phyloP scores from a whole-genome alignment of 73 alveolate species.

The Paramecium tetraurelia region DNA sequence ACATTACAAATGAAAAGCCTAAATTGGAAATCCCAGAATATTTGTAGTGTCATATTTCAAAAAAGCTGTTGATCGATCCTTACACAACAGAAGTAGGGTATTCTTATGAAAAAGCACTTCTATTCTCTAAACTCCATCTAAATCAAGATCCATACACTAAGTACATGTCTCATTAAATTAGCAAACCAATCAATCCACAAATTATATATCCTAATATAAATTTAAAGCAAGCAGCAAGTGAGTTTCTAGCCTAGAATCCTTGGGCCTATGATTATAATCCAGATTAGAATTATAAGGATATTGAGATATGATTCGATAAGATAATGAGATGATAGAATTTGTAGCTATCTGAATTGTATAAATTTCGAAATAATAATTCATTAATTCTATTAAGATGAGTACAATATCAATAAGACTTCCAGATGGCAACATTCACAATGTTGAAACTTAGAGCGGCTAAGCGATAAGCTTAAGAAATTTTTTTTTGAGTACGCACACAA shows the following conservation, averaged over 20 bases:
- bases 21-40: conserved; percentile 37
- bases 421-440: not conserved
- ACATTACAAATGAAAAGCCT: not conserved
- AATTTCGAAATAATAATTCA: not conserved
- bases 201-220: not conserved
- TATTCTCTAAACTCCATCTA: not conserved
- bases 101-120: conserved; percentile 3
- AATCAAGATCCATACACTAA: not conserved
- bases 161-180: not conserved
- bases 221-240: conserved; percentile 20
- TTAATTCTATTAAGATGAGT: not conserved
- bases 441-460: not conserved
- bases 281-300: not conserved
- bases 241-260: conserved; percentile 14
- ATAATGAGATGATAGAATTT: not conserved
- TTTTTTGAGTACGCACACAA: not conserved
- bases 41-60: not conserved
- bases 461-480: not conserved
- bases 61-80: not conserved
- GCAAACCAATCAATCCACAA: conserved; percentile 10
- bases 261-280: conserved; percentile 37
- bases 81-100: conserved; percentile 27
- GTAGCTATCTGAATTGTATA: too few relatives aligned
- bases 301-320: not conserved
- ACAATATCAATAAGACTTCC: not conserved